Evolutionary conservation across 2,329 filamentous ascomycete genomes (phyloP).

Genomic region (Elsinoe ampelina): DNA sequence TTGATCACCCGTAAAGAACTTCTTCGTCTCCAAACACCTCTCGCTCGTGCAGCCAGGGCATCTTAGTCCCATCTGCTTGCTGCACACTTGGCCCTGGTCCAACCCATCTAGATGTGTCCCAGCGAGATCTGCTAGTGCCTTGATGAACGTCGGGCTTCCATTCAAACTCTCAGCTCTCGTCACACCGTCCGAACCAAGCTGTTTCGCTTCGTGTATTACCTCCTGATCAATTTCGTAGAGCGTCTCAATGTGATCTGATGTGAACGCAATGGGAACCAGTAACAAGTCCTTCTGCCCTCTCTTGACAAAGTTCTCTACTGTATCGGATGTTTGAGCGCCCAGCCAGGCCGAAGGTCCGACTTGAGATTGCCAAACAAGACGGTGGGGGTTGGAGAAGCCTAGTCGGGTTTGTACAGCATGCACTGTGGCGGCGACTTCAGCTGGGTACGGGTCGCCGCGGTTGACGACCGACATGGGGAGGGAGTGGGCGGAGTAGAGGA

Average conservation of each 20-base stretch:
- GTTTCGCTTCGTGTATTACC: slow-evolving; percentile 79
- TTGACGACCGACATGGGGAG: slow-evolving; percentile 97
- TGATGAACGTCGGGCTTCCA: slow-evolving; percentile 80
- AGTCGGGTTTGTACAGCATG: slow-evolving; percentile 93
- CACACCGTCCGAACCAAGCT: slow-evolving; percentile 58
- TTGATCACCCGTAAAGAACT: slow-evolving; percentile 45
- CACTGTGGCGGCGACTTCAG: slow-evolving; percentile 91
- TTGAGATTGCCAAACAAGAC: slow-evolving; percentile 95
- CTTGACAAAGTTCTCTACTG: slow-evolving; percentile 79
- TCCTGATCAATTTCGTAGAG: slow-evolving; percentile 89
- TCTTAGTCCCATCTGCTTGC: slow-evolving; percentile 75
- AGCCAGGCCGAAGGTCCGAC: slow-evolving; percentile 94
- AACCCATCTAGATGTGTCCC: slow-evolving; percentile 61
- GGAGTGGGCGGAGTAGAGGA: slow-evolving; percentile 92
- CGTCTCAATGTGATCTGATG: slow-evolving; percentile 98
- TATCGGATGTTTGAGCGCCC: slow-evolving; percentile 82
- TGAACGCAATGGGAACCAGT: slow-evolving; percentile 92
- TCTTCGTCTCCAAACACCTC: slow-evolving; percentile 67
- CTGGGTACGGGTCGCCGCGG: slow-evolving; percentile 87
- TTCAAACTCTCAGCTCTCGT: slow-evolving; percentile 91
- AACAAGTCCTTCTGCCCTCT: slow-evolving; percentile 87
- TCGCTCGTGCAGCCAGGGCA: slow-evolving; percentile 92
- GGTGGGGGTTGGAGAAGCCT: slow-evolving; percentile 80
- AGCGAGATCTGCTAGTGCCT: slow-evolving; percentile 79
- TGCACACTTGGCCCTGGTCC: slow-evolving; percentile 52